Evolutionary conservation across 2,329 filamentous ascomycete genomes (phyloP).

Genomic region (Fusarium phyllophilum): DNA sequence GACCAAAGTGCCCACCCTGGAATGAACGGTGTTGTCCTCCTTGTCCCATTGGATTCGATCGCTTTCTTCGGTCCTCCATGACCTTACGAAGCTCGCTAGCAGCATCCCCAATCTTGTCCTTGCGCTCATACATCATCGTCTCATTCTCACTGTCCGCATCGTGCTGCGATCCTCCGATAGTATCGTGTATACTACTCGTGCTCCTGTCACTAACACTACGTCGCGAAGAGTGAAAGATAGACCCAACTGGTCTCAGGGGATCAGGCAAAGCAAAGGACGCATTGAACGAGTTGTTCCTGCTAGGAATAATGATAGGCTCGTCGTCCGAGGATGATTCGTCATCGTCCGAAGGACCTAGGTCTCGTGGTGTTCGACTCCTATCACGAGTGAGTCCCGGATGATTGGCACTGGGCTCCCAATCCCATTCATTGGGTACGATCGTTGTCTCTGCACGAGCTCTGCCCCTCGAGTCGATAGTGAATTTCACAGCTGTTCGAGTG

Average conservation of each 20-base stretch:
- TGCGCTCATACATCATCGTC: slow-evolving; percentile 62
- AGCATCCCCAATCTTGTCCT: slow-evolving; percentile 63
- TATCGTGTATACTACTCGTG: slow-evolving; percentile 54
- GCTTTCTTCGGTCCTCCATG: slow-evolving; percentile 61
- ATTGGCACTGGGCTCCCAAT: slow-evolving; percentile 38
- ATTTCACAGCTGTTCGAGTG: slow-evolving; percentile 67
- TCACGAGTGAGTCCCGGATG: slow-evolving; percentile 47
- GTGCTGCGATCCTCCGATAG: slow-evolving; percentile 49
- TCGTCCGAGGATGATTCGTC: slow-evolving; percentile 70
- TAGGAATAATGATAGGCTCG: slow-evolving; percentile 72
- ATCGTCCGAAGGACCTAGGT: slow-evolving; percentile 61
- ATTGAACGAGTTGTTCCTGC: slow-evolving; percentile 63
- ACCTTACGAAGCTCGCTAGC: slow-evolving; percentile 69
- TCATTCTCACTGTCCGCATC: slow-evolving; percentile 68
- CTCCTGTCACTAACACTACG: slow-evolving; percentile 63
- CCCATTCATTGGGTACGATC: slow-evolving; percentile 51
- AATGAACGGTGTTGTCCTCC: slow-evolving; percentile 50
- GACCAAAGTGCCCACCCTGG: slow-evolving; percentile 45
- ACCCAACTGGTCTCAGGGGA: slow-evolving; percentile 60
- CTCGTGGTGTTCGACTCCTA: slow-evolving; percentile 44
- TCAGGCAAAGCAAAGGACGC: slow-evolving; percentile 67
- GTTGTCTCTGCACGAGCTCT: slow-evolving; percentile 67
- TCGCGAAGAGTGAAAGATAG: slow-evolving; percentile 59
- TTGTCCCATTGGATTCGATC: slow-evolving; percentile 47
- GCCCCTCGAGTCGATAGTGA: slow-evolving; percentile 71